Evolutionary conservation across 139 green algal genomes (phyloP).

Genomic region (Chlamydomonas incerta): DNA sequence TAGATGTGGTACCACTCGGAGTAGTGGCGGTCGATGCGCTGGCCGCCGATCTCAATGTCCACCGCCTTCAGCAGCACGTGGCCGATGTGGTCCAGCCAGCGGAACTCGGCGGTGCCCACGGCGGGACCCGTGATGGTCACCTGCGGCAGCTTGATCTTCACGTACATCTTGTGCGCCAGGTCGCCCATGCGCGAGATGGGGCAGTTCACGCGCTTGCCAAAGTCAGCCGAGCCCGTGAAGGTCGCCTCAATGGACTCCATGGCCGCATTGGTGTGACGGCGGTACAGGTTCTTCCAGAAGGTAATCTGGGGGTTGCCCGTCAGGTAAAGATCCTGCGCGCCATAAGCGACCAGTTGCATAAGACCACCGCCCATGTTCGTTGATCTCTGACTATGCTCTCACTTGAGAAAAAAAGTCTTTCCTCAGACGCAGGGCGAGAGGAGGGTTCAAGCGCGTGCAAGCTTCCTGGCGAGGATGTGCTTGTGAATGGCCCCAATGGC

Average conservation of each 20-base stretch:
- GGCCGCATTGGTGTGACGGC: slow-evolving; percentile 38
- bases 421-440: no score
- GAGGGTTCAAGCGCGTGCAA: no score
- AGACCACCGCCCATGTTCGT: slow-evolving; percentile 1
- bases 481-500: no score
- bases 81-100: slow-evolving; percentile 34
- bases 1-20: slow-evolving; percentile 45
- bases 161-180: slow-evolving; percentile 11
- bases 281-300: slow-evolving; percentile 45
- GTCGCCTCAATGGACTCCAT: slow-evolving; percentile 42
- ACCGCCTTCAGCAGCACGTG: slow-evolving; percentile 43
- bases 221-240: slow-evolving; percentile 32
- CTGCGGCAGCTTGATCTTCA: slow-evolving; percentile 19
- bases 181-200: slow-evolving; percentile 39
- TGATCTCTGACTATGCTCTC: background rate
- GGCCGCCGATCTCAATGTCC: slow-evolving; percentile 47
- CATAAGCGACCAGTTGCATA: slow-evolving; percentile 47
- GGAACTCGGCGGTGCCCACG: background rate
- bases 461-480: no score
- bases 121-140: slow-evolving; percentile 20
- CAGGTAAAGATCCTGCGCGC: slow-evolving; percentile 44
- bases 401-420: no score
- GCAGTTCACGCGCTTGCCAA: slow-evolving; percentile 21
- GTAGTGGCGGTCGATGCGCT: slow-evolving; percentile 49
- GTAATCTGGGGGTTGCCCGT: slow-evolving; percentile 47